These are phyloP conservation scores for Geotrichum reessii DNA, from an alignment of 1,139 yeast genomes.

Conservation along the genomic window DNA sequence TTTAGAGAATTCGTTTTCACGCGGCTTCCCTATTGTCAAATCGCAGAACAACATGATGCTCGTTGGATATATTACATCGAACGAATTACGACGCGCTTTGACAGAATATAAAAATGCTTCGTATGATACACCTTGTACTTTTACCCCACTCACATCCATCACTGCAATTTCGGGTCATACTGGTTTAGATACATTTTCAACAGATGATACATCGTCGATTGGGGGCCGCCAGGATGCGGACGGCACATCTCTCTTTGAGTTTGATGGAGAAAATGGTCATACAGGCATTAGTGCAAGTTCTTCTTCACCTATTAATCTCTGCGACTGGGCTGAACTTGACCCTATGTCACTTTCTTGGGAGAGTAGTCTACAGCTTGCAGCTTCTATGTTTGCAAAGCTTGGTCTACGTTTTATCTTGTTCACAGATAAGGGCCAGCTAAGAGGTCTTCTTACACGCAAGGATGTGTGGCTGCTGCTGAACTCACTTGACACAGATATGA, in stretches of 20 bases:
- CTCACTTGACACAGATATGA: slow-evolving; percentile 18
- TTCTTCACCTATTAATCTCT: slow-evolving; percentile 20
- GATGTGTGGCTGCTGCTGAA: slow-evolving; percentile 51
- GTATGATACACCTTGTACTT: slow-evolving; percentile 21
- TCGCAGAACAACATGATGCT: slow-evolving; percentile 30
- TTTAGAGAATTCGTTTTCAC: slow-evolving; percentile 23
- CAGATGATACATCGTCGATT: background rate
- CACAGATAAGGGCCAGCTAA: slow-evolving; percentile 41
- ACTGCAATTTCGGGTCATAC: background rate
- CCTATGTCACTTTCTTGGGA: slow-evolving; percentile 32
- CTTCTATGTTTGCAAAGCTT: slow-evolving; percentile 47
- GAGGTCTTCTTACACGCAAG: slow-evolving; percentile 63
- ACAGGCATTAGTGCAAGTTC: slow-evolving; percentile 1
- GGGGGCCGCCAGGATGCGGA: slow-evolving; percentile 3
- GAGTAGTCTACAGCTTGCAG: slow-evolving; percentile 41
- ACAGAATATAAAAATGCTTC: slow-evolving; percentile 11
- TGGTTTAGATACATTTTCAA: background rate
- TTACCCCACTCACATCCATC: slow-evolving; percentile 13
- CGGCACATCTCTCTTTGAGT: slow-evolving; percentile 11
- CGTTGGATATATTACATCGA: slow-evolving; percentile 41
- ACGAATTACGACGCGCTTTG: slow-evolving; percentile 36
- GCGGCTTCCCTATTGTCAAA: slow-evolving; percentile 42
- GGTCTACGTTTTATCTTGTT: slow-evolving; percentile 50
- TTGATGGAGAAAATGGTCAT: slow-evolving; percentile 4
- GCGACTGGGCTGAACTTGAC: slow-evolving; percentile 29